Base-by-base conservation (phyloP, 805 yeast species). In the Soucietia sequanensis region DNA sequence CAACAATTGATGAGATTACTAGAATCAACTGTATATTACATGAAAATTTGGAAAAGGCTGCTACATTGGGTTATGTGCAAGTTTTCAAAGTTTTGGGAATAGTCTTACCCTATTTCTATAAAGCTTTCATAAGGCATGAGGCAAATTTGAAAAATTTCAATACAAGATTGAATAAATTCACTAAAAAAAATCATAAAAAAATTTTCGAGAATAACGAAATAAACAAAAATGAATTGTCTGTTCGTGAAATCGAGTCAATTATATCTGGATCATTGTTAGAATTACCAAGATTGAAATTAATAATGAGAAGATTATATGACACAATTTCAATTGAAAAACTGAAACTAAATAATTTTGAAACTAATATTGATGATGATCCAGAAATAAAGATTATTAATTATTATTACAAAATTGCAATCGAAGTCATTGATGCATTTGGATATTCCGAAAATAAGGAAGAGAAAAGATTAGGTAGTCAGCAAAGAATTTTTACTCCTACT, bases 1-100 rank as follows among this genome's bases (percentile, higher is more conserved):
- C 97, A 1, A 91, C 98, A 0, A 84, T 91, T 13, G 97, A 91
- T 59, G 98, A 91, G 62, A 81, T 91, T 12, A 85, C 95, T 8
- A 72, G 97, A 50, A 81, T 91, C 25, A 90, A 90, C 53, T 86
- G 95, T 52, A 80, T 91, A 4, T 78, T 87, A 39, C 74, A 84
- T 42, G 95, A 84, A 46, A 78, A 93, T 15, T 60, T 91, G 36
- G 76, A 77, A 38, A 58, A 73, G 11, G 91, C 97, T 0, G 50
- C 66, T 2, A 77, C 81, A 0, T 77, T 58, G 52, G 96, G 96
- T 2, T 75, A 83, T 33, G 71, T 74, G 33, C 97, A 91, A 57
- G 69, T 87, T 3, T 58, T 91, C 39, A 81, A 77, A 42, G 95
- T 91, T 0, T 76, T 95, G 52, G 93, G 89, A 3, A 72, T 78